A percentile compares a stretch with the other conserved stretches of the same genome.
These are phyloP conservation scores for Porphyra umbilicalis DNA, from an alignment of 31 red algal genomes.

Conservation along the genomic window DNA sequence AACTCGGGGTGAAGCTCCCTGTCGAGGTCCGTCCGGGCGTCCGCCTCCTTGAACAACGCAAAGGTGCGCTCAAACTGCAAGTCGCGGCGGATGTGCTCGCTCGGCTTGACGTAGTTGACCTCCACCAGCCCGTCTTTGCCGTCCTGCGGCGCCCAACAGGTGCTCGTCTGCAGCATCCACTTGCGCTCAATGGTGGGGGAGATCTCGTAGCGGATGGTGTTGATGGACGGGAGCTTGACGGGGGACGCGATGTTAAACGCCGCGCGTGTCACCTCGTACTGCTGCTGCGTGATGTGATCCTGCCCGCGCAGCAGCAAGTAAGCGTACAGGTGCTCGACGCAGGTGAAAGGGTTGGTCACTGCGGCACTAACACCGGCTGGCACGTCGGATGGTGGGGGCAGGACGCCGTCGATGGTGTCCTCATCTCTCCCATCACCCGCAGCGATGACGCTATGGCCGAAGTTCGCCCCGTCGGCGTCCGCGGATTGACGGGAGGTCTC, in stretches of 20 bases:
- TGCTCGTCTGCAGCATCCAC: not conserved
- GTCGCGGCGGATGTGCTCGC: not conserved
- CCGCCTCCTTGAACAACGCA: not conserved
- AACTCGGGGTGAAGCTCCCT: not conserved
- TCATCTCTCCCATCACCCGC: too few species aligned
- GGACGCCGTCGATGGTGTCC: too few species aligned
- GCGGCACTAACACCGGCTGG: too few species aligned
- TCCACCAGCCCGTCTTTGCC: not conserved
- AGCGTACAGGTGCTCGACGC: not conserved
- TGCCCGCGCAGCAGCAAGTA: not conserved
- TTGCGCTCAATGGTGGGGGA: not conserved
- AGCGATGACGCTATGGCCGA: too few species aligned
- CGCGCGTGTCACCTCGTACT: not conserved
- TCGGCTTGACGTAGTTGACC: not conserved
- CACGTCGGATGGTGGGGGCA: too few species aligned
- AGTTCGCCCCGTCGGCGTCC: too few species aligned
- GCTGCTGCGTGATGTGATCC: not conserved
- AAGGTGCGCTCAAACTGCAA: not conserved
- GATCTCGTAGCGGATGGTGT: not conserved
- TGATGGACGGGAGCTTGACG: not conserved
- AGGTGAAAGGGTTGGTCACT: not conserved
- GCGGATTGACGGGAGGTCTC: too few species aligned
- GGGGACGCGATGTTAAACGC: not conserved
- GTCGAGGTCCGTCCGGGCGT: not conserved
- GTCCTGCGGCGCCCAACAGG: not conserved